phyloP scores from a whole-genome alignment of 495 filamentous ascomycete species.

The Talaromyces borbonicus region DNA sequence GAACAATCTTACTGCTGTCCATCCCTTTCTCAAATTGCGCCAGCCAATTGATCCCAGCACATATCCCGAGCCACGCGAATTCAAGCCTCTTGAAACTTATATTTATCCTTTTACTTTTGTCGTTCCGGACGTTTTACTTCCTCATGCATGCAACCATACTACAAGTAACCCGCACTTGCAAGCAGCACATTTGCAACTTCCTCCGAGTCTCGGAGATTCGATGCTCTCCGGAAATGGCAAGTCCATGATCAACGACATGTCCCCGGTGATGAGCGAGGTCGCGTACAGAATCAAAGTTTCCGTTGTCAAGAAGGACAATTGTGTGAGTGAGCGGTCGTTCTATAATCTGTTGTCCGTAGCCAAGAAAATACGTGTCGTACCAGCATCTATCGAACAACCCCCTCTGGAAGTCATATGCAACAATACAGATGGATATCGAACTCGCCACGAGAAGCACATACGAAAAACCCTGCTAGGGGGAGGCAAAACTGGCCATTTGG shows the following conservation, averaged over 20 bases:
- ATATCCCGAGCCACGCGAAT: conserved; percentile 60
- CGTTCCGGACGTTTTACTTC: conserved; percentile 62
- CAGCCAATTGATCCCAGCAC: conserved; percentile 64
- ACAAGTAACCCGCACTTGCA: conserved; percentile 48
- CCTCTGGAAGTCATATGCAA: conserved; percentile 45
- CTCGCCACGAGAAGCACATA: conserved; percentile 66
- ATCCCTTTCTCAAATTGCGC: conserved; percentile 66
- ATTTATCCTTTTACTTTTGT: conserved; percentile 81
- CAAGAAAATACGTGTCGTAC: conserved; percentile 68
- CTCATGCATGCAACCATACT: conserved; percentile 50
- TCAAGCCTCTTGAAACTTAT: conserved; percentile 57
- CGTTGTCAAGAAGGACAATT: conserved; percentile 26
- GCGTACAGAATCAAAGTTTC: conserved; percentile 61
- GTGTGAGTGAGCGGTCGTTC: conserved; percentile 20
- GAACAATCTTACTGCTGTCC: conserved; percentile 42
- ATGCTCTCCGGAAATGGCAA: conserved; percentile 41
- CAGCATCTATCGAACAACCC: conserved; percentile 60
- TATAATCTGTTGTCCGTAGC: conserved; percentile 35
- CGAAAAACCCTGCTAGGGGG: conserved; percentile 72
- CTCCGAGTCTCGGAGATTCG: conserved; percentile 70
- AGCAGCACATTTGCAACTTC: conserved; percentile 65
- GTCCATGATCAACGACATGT: conserved; percentile 60
- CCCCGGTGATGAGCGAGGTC: conserved; percentile 72
- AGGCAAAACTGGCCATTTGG: conserved; percentile 62
- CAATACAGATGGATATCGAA: conserved; percentile 49